Base-by-base conservation (phyloP, 768 basidiomycete species). In the Tubosaeta brunneosetosa region DNA sequence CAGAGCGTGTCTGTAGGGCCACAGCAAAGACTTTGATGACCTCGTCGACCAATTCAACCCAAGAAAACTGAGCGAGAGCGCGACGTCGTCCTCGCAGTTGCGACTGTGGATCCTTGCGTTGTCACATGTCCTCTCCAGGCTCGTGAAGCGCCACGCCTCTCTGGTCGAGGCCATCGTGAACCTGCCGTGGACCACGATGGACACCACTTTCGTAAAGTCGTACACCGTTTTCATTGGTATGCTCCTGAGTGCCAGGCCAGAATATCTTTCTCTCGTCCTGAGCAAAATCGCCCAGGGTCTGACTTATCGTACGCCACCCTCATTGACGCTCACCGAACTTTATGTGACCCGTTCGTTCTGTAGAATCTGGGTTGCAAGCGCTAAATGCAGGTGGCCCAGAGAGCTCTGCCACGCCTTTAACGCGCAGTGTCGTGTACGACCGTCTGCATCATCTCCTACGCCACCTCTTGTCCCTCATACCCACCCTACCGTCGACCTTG, bases 161-260 rank as follows among this genome's bases (percentile, higher is more conserved):
- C 81, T 99, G 29, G 86, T 97, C 34, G 83, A 94, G 55, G 91
- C 94, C 13, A 82, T 98, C 52, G 77, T 97, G 40, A 79, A 78
- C 55, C 77, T 97, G 63, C 91, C 93, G 12, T 99, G 97, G 97
- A 86, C 89, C 14, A 89, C 84, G n/a, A 82, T 92, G 70, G 94
- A 95, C 63, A 80, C 80, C 31, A 73, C 75, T 32, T 89, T 95
- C 58, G 93, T 94, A 48, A 88, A 86, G 69, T 84, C 86, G 5
- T 97, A 95, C 71, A 87, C 86, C 29, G 80, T 87, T 33, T 97
- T 97, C 66, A 81, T 93, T 44, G 90, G 91, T 26, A 91, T 94
- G 76, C 82, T 99, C 37, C 81, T 95, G 59, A 92, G 89, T 55
- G 91, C 95, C 22, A 75, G 88, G 55, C 91, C 94, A 54, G 92